These are phyloP conservation scores for Ogataea ramenticola DNA, from an alignment of 805 yeast species.

Conservation along the genomic window DNA sequence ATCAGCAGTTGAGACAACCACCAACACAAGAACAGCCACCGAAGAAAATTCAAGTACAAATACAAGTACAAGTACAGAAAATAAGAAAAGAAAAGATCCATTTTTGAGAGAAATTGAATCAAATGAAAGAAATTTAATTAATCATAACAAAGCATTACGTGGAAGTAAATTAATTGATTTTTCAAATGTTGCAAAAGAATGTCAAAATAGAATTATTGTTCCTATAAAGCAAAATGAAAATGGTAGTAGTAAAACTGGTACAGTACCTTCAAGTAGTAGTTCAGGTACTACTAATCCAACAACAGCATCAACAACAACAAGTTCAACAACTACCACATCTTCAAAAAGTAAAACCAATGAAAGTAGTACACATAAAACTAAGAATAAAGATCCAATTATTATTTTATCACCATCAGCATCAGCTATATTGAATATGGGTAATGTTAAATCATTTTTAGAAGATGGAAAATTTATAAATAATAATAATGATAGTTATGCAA, in stretches of 20 bases:
- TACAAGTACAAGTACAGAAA: conserved; percentile 3
- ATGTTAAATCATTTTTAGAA: conserved; percentile 64
- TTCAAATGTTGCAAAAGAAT: conserved; percentile 58
- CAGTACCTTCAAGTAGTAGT: not conserved
- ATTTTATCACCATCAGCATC: conserved; percentile 76
- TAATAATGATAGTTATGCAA: conserved; percentile 33
- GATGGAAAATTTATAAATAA: conserved; percentile 47
- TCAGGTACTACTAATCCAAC: conserved; percentile 1
- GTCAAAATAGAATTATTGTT: conserved; percentile 50
- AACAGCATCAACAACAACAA: not conserved
- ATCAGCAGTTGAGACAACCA: conserved; percentile 1
- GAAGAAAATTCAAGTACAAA: conserved; percentile 5
- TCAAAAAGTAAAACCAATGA: conserved; percentile 9
- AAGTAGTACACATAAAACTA: too few relatives aligned
- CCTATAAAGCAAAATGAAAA: conserved; percentile 32
- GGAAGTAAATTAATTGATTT: conserved; percentile 65
- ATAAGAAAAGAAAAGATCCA: conserved; percentile 37
- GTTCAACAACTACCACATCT: conserved; percentile 1
- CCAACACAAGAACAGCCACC: not conserved
- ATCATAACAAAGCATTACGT: conserved; percentile 37
- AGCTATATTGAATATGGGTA: conserved; percentile 55
- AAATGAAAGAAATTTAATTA: conserved; percentile 35
- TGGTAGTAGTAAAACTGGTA: not conserved
- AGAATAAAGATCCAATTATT: conserved; percentile 56
- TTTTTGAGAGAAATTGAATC: conserved; percentile 37